These are phyloP conservation scores for Zelonia costaricensis DNA, from an alignment of 208 protist genomes.

Conservation along the genomic window DNA sequence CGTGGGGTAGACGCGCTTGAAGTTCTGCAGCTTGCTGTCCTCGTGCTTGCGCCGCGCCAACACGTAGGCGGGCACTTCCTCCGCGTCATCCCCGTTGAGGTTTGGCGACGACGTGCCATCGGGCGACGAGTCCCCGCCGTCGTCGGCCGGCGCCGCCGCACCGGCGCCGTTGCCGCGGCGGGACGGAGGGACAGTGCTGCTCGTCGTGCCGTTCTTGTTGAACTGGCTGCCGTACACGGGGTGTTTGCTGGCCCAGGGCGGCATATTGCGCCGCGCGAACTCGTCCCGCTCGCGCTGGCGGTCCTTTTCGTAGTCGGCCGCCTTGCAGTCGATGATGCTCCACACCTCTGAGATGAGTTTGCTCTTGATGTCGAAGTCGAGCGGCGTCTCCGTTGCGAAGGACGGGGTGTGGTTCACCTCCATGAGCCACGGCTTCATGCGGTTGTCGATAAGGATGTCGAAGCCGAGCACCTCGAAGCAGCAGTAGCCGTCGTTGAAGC, in stretches of 20 bases:
- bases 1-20: conserved; percentile 81
- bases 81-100: not conserved
- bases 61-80: conserved; percentile 25
- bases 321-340: conserved; percentile 85
- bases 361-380: conserved; percentile 94
- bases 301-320: conserved; percentile 64
- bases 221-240: conserved; percentile 30
- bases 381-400: conserved; percentile 90
- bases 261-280: conserved; percentile 84
- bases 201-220: too few relatives aligned
- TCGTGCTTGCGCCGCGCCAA: conserved; percentile 39
- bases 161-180: too few relatives aligned
- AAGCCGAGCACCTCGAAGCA: conserved; percentile 98
- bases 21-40: conserved; percentile 82
- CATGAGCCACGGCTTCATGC: conserved; percentile 94
- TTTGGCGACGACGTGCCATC: not conserved
- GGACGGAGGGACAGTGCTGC: too few relatives aligned
- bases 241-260: conserved; percentile 48
- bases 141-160: not conserved
- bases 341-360: conserved; percentile 86
- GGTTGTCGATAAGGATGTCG: conserved; percentile 94
- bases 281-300: conserved; percentile 68
- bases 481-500: conserved; percentile 89
- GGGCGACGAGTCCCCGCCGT: not conserved
- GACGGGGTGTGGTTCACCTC: conserved; percentile 98